Conservation (phyloP, 352 stramenopile species). For the Globisporangium yorkense region DNA sequence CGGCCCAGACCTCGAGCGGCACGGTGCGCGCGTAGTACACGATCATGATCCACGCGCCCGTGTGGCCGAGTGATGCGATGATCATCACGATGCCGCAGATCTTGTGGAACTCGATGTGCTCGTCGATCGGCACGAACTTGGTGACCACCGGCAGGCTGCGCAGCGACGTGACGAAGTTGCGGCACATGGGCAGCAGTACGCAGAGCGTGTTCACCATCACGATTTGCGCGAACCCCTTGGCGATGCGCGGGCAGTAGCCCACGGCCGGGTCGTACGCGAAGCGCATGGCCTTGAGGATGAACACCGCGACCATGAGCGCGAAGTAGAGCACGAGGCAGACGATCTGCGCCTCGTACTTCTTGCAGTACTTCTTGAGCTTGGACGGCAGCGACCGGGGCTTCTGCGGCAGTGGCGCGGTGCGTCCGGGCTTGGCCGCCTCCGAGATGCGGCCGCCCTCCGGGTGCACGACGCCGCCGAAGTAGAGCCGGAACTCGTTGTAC, state of each 20-base stretch:
- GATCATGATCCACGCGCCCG: conserved; percentile 45
- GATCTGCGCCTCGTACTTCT: conserved; percentile 45
- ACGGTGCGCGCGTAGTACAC: conserved; percentile 42
- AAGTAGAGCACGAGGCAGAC: conserved; percentile 44
- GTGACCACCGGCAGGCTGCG: conserved; percentile 39
- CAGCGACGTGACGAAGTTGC: conserved; percentile 53
- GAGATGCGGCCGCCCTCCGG: conserved; percentile 20
- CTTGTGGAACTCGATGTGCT: conserved; percentile 71
- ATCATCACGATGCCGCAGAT: conserved; percentile 71
- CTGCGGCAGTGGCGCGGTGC: background rate
- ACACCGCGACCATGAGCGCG: conserved; percentile 32
- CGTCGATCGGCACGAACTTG: conserved; percentile 50
- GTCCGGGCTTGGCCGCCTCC: conserved; percentile 3
- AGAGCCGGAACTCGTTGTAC: conserved; percentile 43
- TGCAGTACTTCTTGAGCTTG: conserved; percentile 27
- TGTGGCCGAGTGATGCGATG: conserved; percentile 48
- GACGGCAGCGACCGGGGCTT: conserved; percentile 11
- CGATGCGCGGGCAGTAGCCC: conserved; percentile 44
- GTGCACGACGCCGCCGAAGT: conserved; percentile 31
- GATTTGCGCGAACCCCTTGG: conserved; percentile 67
- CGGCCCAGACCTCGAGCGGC: conserved; percentile 27
- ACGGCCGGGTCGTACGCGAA: conserved; percentile 44
- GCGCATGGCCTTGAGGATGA: conserved; percentile 34
- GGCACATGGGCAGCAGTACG: conserved; percentile 70
- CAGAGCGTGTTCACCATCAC: conserved; percentile 72